Evolutionary conservation across 768 basidiomycete species (phyloP).

Genomic region (Trametes meyenii): DNA sequence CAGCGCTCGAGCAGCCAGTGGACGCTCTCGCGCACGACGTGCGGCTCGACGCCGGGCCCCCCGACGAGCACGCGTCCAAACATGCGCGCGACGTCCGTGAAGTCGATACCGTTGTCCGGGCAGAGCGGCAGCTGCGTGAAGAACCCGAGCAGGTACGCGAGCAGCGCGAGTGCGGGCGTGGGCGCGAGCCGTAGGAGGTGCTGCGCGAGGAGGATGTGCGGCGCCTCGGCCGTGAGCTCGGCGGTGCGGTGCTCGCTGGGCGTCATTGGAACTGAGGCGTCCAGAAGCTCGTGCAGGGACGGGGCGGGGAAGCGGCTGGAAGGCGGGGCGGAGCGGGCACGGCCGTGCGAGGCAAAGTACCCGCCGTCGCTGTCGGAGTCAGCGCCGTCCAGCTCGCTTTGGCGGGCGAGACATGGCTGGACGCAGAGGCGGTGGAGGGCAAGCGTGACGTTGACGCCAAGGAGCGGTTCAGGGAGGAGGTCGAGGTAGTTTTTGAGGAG

Average conservation of each 20-base stretch:
- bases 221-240: slow-evolving; percentile 29
- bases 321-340: slow-evolving; percentile 10
- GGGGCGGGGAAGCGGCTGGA: not conserved
- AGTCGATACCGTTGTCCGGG: slow-evolving; percentile 51
- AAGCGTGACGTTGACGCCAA: slow-evolving; percentile 44
- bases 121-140: slow-evolving; percentile 55
- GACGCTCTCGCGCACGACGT: slow-evolving; percentile 2
- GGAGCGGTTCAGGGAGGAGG: slow-evolving; percentile 48
- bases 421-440: slow-evolving; percentile 46
- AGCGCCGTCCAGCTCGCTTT: slow-evolving; percentile 29
- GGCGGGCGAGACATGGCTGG: slow-evolving; percentile 42
- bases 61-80: slow-evolving; percentile 48
- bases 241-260: slow-evolving; percentile 8
- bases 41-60: slow-evolving; percentile 21
- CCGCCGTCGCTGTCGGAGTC: slow-evolving; percentile 8
- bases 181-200: slow-evolving; percentile 55
- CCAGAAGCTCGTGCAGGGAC: not conserved
- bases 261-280: slow-evolving; percentile 3
- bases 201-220: slow-evolving; percentile 45
- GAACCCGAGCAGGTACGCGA: slow-evolving; percentile 50
- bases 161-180: slow-evolving; percentile 41
- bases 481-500: slow-evolving; percentile 51
- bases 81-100: slow-evolving; percentile 48
- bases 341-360: slow-evolving; percentile 10
- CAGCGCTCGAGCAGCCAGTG: slow-evolving; percentile 34